Evolutionary conservation across 768 basidiomycete species (phyloP).

Genomic region (Boletus sp.): DNA sequence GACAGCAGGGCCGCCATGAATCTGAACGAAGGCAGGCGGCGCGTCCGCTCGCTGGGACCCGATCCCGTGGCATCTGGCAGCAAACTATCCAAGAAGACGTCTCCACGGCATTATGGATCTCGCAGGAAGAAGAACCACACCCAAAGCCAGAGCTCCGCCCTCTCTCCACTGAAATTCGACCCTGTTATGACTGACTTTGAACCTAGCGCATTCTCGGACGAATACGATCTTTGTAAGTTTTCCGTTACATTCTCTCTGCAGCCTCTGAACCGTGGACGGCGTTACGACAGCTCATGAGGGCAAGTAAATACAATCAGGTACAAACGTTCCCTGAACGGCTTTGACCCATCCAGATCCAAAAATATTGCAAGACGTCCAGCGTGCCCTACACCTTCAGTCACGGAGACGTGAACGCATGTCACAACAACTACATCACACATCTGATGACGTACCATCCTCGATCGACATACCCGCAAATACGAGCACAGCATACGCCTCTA

Average conservation of each 20-base stretch:
- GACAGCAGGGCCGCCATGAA: constrained; percentile 11
- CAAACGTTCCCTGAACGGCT: constrained; percentile 11
- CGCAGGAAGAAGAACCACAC: constrained; percentile 18
- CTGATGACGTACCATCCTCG: constrained; percentile 24
- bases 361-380: constrained; percentile 78
- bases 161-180: constrained; percentile 28
- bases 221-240: constrained; percentile 73
- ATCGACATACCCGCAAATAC: constrained; percentile 28
- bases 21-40: constrained; percentile 17
- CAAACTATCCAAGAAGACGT: constrained; percentile 14
- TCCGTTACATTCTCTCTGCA: constrained; percentile 2
- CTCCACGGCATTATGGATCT: constrained; percentile 16
- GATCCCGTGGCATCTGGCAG: constrained; percentile 14
- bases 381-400: constrained; percentile 70
- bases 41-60: constrained; percentile 22
- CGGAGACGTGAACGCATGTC: constrained; percentile 63
- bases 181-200: constrained; percentile 34
- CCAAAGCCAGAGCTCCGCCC: constrained; percentile 13
- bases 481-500: constrained; percentile 31
- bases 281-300: constrained; percentile 66
- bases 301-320: constrained; percentile 32
- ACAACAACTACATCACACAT: constrained; percentile 18
- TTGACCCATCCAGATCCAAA: constrained; percentile 56
- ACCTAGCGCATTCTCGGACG: constrained; percentile 59
- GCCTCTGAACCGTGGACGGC: constrained; percentile 11